A percentile compares a stretch with the other conserved stretches of the same genome.
These are phyloP conservation scores for Pseudomonodictys pantanalensis DNA, from an alignment of 495 filamentous ascomycete genomes.

Conservation along the genomic window DNA sequence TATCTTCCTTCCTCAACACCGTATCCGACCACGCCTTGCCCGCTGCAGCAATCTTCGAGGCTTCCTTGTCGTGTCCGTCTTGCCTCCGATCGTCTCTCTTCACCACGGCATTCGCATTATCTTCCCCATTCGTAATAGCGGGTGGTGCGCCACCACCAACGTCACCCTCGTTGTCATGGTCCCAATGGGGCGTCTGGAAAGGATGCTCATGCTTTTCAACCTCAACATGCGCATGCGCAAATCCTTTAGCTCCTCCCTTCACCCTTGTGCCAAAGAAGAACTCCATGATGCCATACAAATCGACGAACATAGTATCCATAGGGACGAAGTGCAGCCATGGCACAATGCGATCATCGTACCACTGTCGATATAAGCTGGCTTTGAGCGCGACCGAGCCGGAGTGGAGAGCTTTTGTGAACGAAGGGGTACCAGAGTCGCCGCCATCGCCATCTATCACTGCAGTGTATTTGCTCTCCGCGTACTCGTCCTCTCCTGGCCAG, in stretches of 20 bases:
- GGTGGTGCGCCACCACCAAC: not conserved
- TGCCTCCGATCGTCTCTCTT: not conserved
- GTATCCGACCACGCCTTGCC: slow-evolving; percentile 28
- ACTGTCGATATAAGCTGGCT: slow-evolving; percentile 43
- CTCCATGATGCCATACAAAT: slow-evolving; percentile 73
- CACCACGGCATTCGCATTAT: too few relatives aligned
- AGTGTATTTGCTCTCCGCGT: slow-evolving; percentile 41
- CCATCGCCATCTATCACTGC: slow-evolving; percentile 44
- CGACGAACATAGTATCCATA: slow-evolving; percentile 76
- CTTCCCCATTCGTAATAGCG: too few relatives aligned
- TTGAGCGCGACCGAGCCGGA: slow-evolving; percentile 35
- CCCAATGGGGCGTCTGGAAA: not conserved
- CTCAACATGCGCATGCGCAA: not conserved
- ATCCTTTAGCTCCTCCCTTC: not conserved
- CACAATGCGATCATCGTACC: slow-evolving; percentile 41
- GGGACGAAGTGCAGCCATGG: slow-evolving; percentile 58
- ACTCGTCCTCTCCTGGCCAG: slow-evolving; percentile 15
- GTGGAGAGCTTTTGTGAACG: slow-evolving; percentile 29
- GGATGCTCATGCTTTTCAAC: slow-evolving; percentile 1
- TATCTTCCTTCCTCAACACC: slow-evolving; percentile 35
- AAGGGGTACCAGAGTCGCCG: slow-evolving; percentile 35
- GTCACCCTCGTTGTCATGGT: not conserved
- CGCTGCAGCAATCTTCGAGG: slow-evolving; percentile 21
- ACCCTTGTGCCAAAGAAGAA: not conserved
- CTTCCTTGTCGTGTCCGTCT: slow-evolving; percentile 17